Evolutionary conservation across 495 filamentous ascomycete genomes (phyloP), one percentile per base, ranked within the genome.

Genomic region (Penicillium malachiteum): DNA sequence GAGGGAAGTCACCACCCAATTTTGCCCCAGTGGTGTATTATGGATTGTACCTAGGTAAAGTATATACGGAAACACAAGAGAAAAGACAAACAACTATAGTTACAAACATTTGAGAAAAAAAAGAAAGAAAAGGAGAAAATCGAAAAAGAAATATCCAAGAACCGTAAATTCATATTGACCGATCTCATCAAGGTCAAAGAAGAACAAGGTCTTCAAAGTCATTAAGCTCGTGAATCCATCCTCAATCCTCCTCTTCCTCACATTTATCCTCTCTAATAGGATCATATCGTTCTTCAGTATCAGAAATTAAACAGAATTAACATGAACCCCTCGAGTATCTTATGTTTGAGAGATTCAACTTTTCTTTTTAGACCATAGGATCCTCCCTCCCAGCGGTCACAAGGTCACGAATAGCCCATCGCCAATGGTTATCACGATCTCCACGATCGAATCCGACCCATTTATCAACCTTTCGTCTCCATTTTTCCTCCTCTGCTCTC

Each of bases 401-500:
- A 39, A 78, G 48, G 63, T 78, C 77, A 50, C 78, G 73, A 43
- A 84, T 81, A 45, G 74, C 73, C 84, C 84, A 84, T 63, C 77
- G 71, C 79, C 82, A 83, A 57, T 71, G 65, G 49, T 66, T 70
- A 46, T 69, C 74, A 30, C 71, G 60, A 59, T 68, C 66, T 42
- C 71, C 69, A 44, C 73, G 73, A 56, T 74, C 77, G 73, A 58
- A 74, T 50, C 50, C 77, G 65, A 73, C 77, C 94, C 95, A 98
- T 46, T 81, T 84, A 56, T 86, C 84, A 43, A 91, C 88, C 68
- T 90, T 91, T 68, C 84, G 82, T 59, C 87, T 80, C 95, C 94
- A 98, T 59, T 88, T 81, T 48, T 88, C 87, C 72, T 98, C 94
- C 71, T 97, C 94, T 55, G 91, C 91, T 51, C 88, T 74, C 69